A percentile compares a stretch with the other conserved stretches of the same genome.
These are phyloP conservation scores for Eucalyptus tenuipes DNA, from an alignment of 345 rosid genomes.

Conservation along the genomic window DNA sequence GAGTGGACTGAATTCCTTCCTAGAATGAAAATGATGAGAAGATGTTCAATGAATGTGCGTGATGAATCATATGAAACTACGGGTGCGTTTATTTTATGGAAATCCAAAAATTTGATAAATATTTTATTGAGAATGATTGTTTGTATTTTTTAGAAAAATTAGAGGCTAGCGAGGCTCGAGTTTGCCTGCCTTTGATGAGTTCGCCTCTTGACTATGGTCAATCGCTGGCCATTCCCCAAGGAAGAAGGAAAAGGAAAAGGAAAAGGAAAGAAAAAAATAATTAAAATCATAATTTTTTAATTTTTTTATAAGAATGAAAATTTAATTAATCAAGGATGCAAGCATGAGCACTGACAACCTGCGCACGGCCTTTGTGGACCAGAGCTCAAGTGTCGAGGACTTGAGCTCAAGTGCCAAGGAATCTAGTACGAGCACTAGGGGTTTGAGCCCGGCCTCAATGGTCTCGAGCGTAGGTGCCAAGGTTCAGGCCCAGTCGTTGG, in stretches of 20 bases:
- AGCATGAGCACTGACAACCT: not conserved
- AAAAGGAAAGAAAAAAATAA: too few relatives aligned
- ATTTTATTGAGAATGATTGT: not conserved
- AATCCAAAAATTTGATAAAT: not conserved
- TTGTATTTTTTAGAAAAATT: not conserved
- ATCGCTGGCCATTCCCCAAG: rapidly evolving
- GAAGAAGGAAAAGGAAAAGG: not conserved
- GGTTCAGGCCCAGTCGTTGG: too few relatives aligned
- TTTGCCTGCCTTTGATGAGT: not conserved
- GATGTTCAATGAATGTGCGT: not conserved
- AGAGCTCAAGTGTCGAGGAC: not conserved
- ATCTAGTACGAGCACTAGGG: not conserved
- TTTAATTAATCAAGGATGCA: not conserved
- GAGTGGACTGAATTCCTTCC: not conserved
- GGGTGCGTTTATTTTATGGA: not conserved
- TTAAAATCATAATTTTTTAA: too few relatives aligned
- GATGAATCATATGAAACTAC: not conserved
- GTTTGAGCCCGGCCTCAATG: not conserved
- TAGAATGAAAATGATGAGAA: not conserved
- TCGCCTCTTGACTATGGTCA: rapidly evolving
- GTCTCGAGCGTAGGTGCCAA: rapidly evolving
- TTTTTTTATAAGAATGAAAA: not conserved
- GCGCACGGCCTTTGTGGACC: not conserved
- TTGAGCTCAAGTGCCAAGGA: not conserved
- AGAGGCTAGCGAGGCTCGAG: not conserved